phyloP scores from a whole-genome alignment of 2,329 filamentous ascomycete genomes.

The Simplicillium aogashimaense region DNA sequence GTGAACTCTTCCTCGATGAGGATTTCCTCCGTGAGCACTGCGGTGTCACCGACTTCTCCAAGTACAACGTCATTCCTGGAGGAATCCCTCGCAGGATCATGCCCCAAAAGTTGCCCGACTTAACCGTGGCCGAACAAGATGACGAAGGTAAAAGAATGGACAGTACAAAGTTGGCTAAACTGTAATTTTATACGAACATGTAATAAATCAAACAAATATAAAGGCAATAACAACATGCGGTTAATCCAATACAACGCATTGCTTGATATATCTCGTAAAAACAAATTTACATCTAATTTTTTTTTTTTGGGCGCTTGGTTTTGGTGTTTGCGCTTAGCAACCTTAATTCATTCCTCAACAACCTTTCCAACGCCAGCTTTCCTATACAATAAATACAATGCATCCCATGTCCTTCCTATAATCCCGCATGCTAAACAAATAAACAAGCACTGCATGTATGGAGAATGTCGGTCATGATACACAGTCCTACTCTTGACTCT shows the following conservation, averaged over 20 bases:
- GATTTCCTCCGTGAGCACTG: conserved; percentile 61
- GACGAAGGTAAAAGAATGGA: conserved; percentile 68
- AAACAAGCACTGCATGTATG: too few relatives aligned
- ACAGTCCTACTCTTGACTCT: conserved; percentile 24
- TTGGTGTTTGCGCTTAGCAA: not conserved
- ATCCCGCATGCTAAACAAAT: conserved; percentile 4
- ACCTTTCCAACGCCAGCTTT: not conserved
- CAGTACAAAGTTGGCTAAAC: conserved; percentile 40
- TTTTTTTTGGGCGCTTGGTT: not conserved
- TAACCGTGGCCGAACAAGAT: conserved; percentile 67
- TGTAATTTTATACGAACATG: conserved; percentile 16
- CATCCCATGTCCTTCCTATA: not conserved
- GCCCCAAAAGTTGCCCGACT: conserved; percentile 57
- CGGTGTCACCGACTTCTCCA: conserved; percentile 59
- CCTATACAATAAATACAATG: not conserved
- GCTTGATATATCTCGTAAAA: not conserved
- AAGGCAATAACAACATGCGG: not conserved
- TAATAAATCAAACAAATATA: not conserved
- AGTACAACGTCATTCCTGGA: conserved; percentile 61
- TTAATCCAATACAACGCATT: not conserved
- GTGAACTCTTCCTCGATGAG: conserved; percentile 64
- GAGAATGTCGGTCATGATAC: too few relatives aligned
- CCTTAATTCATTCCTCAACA: not conserved
- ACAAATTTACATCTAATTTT: not conserved
- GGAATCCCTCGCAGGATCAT: conserved; percentile 63